Percentiles rank a stretch among this genome's conserved stretches.
phyloP scores from a whole-genome alignment of 805 yeast species.

The Wickerhamiella occidentalis region DNA sequence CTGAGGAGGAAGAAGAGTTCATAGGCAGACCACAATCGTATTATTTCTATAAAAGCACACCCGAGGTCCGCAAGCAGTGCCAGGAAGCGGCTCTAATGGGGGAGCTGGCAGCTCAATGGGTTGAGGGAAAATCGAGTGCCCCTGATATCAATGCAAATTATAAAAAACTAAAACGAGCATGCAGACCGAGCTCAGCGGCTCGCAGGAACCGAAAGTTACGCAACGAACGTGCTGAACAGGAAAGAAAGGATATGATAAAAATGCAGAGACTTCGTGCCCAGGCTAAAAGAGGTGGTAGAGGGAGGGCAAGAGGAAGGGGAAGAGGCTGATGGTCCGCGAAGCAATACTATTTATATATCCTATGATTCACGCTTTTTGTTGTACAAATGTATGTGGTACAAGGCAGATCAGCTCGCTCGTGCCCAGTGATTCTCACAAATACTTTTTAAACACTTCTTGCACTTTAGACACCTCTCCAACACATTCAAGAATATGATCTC shows the following conservation, averaged over 20 bases:
- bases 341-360: no score
- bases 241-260: slow-evolving; percentile 11
- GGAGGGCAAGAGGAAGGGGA: slow-evolving; percentile 1
- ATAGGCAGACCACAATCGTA: slow-evolving; percentile 14
- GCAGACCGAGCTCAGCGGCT: slow-evolving; percentile 22
- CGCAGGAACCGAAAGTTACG: slow-evolving; percentile 9
- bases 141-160: slow-evolving; percentile 19
- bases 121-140: slow-evolving; percentile 12
- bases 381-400: no score
- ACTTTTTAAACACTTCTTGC: background rate
- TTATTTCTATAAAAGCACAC: slow-evolving; percentile 13
- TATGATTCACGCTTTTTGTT: no score
- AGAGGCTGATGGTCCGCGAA: background rate
- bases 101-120: slow-evolving; percentile 5
- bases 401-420: no score
- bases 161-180: slow-evolving; percentile 10
- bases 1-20: slow-evolving; percentile 3
- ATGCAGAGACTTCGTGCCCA: background rate
- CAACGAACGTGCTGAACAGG: slow-evolving; percentile 10
- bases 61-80: background rate
- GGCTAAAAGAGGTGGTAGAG: background rate
- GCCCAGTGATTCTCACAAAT: no score
- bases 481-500: slow-evolving; percentile 12
- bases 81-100: slow-evolving; percentile 17
- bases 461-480: background rate